Base-by-base conservation (phyloP, 805 yeast species). In the Saturnispora serradocipensis region DNA sequence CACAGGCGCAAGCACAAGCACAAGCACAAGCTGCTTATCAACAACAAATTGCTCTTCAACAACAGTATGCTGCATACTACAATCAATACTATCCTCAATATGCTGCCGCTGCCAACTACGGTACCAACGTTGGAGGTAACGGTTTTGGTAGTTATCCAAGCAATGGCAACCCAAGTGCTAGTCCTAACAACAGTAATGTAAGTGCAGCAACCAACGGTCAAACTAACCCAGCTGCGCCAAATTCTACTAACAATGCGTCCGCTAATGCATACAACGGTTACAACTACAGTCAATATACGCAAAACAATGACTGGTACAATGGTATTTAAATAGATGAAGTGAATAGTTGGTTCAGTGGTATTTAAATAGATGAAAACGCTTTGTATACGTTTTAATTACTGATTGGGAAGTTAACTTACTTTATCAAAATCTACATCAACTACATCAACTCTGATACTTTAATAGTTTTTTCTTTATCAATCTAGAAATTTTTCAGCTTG, bases 31-130 rank as follows among this genome's bases (percentile, higher is more conserved):
- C 45, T n/a, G 56, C 52, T 25, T 58, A 56, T 38, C 57, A 57
- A 47, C 56, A 55, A 43, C 62, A 57, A 48, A 39, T 50, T 16
- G 55, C 53, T 46, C 55, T 53, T 40, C 50, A 54, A 7, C 56
- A 47, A 22, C 59, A 53, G 39, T 48, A 52, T 42, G 45, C 42
- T 16, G 40, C 46, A 22, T 49, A 48, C 40, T 51, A 48, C 40
- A 50, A 38, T 25, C 54, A 45, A 50, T 51, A 48, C 34, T 34
- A 27, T 16, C 39, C 28, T 16, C 46, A 42, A 43, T 38, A 27
- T 18, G 34, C 45, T 25, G 45, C 45, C 15, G 25, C 48, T n/a
- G 22, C 47, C 18, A 35, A 32, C 6, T 27, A 51, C 15, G 49
- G 54, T 45, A 42, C 39, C 35, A 45, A 42, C 22, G 51, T 42